A percentile compares a stretch with the other conserved stretches of the same genome.
Conservation (phyloP, 2,329 filamentous ascomycete genomes). For the Trichoderma cornu-damae region DNA sequence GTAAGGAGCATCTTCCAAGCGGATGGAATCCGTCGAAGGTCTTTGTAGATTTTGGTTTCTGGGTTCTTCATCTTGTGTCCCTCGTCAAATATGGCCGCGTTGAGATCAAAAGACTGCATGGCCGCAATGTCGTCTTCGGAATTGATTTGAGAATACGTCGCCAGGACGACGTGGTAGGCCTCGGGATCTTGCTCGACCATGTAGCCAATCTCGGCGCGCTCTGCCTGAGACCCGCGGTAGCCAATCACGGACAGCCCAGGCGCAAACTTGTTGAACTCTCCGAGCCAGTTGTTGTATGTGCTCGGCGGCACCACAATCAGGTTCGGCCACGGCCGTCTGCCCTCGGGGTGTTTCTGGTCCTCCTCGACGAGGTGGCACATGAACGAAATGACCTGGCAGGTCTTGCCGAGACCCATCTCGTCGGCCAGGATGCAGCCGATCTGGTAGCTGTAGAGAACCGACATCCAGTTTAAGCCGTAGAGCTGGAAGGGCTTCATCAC, state of each 20-base stretch:
- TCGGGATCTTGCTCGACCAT: conserved; percentile 59
- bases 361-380: conserved; percentile 75
- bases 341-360: conserved; percentile 34
- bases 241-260: conserved; percentile 70
- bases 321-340: conserved; percentile 58
- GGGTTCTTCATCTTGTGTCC: conserved; percentile 91
- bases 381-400: conserved; percentile 91
- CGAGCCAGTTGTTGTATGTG: conserved; percentile 92
- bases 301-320: conserved; percentile 88
- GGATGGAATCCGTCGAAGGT: conserved; percentile 70
- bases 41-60: conserved; percentile 73
- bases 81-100: conserved; percentile 77
- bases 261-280: conserved; percentile 84
- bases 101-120: conserved; percentile 45
- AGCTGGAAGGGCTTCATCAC: conserved; percentile 89
- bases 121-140: conserved; percentile 47
- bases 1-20: conserved; percentile 77
- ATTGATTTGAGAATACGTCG: conserved; percentile 56
- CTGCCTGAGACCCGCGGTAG: conserved; percentile 59
- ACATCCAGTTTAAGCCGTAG: conserved; percentile 92
- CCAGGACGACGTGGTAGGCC: conserved; percentile 58
- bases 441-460: conserved; percentile 70
- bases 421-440: conserved; percentile 91
- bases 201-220: conserved; percentile 63
- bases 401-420: conserved; percentile 97